Percentiles rank a stretch among this genome's conserved stretches.
phyloP scores from a whole-genome alignment of 164 flowering plant genomes.

The Vitis rotundifolia region DNA sequence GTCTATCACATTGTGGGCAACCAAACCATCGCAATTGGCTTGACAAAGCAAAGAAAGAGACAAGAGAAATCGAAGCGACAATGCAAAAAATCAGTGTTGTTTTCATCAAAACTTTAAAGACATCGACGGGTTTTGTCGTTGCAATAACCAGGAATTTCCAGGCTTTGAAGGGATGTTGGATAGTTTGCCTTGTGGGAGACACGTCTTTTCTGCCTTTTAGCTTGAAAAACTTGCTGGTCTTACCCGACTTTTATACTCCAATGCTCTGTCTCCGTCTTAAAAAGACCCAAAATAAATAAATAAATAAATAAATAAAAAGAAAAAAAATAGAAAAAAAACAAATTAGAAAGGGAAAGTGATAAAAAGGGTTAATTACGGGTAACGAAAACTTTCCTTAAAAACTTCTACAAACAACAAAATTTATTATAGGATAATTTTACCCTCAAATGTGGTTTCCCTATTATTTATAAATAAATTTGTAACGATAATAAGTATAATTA shows the following conservation, averaged over 20 bases:
- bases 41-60: slow-evolving; percentile 22
- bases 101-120: slow-evolving; percentile 8
- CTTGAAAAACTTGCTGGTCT: no score
- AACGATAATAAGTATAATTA: no score
- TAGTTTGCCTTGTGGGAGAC: not conserved
- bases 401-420: no score
- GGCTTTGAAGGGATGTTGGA: slow-evolving; percentile 14
- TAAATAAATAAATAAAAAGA: no score
- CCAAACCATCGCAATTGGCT: slow-evolving; percentile 1
- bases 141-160: slow-evolving; percentile 15
- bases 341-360: not conserved
- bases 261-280: no score
- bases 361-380: not conserved
- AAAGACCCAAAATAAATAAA: not conserved
- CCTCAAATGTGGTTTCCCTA: no score
- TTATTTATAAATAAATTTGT: no score
- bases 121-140: slow-evolving; percentile 1
- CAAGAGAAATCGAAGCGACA: slow-evolving; percentile 21
- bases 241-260: no score
- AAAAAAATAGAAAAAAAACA: no score
- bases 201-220: not conserved
- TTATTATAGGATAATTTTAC: no score
- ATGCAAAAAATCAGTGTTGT: slow-evolving; percentile 16
- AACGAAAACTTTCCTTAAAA: no score
- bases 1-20: slow-evolving; percentile 4